Base-by-base conservation (phyloP, 495 filamentous ascomycete genomes). In the Parathielavia appendiculata region DNA sequence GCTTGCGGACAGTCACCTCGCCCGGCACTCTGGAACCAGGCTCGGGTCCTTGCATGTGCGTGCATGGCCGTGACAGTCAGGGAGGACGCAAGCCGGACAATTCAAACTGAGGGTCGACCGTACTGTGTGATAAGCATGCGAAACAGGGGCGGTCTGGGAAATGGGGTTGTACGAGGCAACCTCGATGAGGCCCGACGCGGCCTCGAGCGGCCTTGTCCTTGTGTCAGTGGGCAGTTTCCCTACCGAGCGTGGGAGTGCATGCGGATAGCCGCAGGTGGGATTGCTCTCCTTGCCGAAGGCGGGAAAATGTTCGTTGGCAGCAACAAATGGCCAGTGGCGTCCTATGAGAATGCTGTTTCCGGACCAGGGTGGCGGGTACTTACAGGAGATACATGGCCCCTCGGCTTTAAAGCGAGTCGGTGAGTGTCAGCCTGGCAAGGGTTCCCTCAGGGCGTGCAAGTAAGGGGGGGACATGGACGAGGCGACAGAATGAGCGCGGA, bases 341-440 rank as follows among this genome's bases (percentile, higher is more conserved):
- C 64, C 62, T 58, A 62, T 57, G 45, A 62, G 48, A 34, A n/a
- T 11, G 17, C 43, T n/a, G 34, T 20, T 14, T 45, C 19, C 26
- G 39, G 50, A 47, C 51, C 51, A 34, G 48, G 45, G 45, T 14
- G 23, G 55, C 62, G 63, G 64, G 40, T 55, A 60, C 53, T 32
- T 63, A 57, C 61, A 63, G 57, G 34, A 26, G 47, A 40, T 20
- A 26, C 61, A 54, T 57, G 61, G n/a, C n/a, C n/a, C n/a, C 61
- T 60, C 56, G 59, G 47, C 16, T 53, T 32, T 43, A 50, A 51
- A 56, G 61, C 46, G 36, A 55, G 40, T 22, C 26, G 41, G 34
- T 17, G 22, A 48, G 39, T 47, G 44, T 60, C 59, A 56, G 20
- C 12, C n/a, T 34, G 19, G 12, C 46, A 50, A 26, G 23, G 34